A percentile compares a stretch with the other conserved stretches of the same genome.
These are phyloP conservation scores for Clonostachys sp. DNA, from an alignment of 2,329 filamentous ascomycete species.

Conservation along the genomic window DNA sequence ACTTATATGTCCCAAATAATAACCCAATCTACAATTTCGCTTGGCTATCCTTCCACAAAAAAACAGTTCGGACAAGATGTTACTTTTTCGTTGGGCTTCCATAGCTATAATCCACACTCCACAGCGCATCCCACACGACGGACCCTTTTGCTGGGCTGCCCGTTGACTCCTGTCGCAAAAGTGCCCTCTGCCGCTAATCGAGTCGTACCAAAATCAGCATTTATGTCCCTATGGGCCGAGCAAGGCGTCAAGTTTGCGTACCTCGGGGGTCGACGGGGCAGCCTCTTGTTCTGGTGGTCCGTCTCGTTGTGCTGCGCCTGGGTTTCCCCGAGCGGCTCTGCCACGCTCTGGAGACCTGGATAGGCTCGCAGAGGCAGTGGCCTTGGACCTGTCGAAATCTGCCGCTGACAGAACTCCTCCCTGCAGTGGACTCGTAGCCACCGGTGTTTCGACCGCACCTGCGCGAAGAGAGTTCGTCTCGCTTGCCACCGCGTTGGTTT, in stretches of 20 bases:
- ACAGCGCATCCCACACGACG: constrained; percentile 47
- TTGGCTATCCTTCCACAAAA: neutral
- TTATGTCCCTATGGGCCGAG: constrained; percentile 38
- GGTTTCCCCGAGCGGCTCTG: neutral
- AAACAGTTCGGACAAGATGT: constrained; percentile 1
- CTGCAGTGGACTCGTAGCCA: constrained; percentile 33
- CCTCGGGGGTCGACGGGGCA: constrained; percentile 33
- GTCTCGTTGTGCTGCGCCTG: constrained; percentile 16
- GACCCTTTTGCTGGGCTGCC: constrained; percentile 43
- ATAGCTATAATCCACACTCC: constrained; percentile 50
- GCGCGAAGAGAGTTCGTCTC: constrained; percentile 56
- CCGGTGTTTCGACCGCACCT: constrained; percentile 34
- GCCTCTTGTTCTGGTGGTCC: constrained; percentile 14
- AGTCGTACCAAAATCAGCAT: constrained; percentile 4
- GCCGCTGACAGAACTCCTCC: constrained; percentile 12
- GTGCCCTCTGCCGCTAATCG: constrained; percentile 14
- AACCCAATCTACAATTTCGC: too few relatives aligned
- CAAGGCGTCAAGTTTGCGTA: constrained; percentile 49
- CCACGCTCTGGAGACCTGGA: neutral
- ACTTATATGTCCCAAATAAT: too few relatives aligned
- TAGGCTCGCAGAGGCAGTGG: too few relatives aligned
- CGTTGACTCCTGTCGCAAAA: constrained; percentile 30
- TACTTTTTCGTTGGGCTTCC: constrained; percentile 31
- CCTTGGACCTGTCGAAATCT: too few relatives aligned
- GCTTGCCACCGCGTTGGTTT: constrained; percentile 48